Evolutionary conservation across 2,329 filamentous ascomycete genomes (phyloP).

Genomic region (Neospermospora avenae): DNA sequence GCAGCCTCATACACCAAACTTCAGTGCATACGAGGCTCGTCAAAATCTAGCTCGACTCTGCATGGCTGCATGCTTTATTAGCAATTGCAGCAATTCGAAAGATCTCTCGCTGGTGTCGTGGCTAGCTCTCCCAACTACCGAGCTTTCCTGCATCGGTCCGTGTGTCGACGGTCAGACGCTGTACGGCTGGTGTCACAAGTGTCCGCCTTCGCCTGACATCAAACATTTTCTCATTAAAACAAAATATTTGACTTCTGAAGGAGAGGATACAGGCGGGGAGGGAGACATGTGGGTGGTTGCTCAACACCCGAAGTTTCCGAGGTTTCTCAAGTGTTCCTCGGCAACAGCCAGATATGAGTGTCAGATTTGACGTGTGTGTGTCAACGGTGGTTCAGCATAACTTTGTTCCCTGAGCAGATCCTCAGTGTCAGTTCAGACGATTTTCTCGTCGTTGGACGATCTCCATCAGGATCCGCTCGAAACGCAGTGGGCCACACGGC

Average conservation of each 20-base stretch:
- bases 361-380: conserved; percentile 11
- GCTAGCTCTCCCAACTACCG: conserved; percentile 28
- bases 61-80: conserved; percentile 25
- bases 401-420: conserved; percentile 30
- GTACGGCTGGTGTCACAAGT: conserved; percentile 25
- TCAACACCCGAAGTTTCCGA: conserved; percentile 1
- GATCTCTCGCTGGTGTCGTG: conserved; percentile 20
- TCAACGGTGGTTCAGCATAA: conserved; percentile 32
- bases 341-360: conserved; percentile 2
- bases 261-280: conserved; percentile 2
- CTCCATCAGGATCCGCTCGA: conserved; percentile 27
- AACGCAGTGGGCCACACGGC: conserved; percentile 28
- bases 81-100: conserved; percentile 20
- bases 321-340: background rate
- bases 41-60: conserved; percentile 15
- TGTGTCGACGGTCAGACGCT: conserved; percentile 31
- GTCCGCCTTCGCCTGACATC: conserved; percentile 23
- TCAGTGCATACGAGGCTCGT: conserved; percentile 23
- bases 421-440: conserved; percentile 32
- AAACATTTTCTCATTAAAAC: conserved; percentile 24
- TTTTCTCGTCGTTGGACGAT: conserved; percentile 24
- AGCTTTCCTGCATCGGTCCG: conserved; percentile 32
- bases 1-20: conserved; percentile 22
- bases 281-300: background rate
- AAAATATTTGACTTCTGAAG: conserved; percentile 10